Evolutionary conservation across 805 yeast genomes (phyloP).

Genomic region (Saturnispora diversa): DNA sequence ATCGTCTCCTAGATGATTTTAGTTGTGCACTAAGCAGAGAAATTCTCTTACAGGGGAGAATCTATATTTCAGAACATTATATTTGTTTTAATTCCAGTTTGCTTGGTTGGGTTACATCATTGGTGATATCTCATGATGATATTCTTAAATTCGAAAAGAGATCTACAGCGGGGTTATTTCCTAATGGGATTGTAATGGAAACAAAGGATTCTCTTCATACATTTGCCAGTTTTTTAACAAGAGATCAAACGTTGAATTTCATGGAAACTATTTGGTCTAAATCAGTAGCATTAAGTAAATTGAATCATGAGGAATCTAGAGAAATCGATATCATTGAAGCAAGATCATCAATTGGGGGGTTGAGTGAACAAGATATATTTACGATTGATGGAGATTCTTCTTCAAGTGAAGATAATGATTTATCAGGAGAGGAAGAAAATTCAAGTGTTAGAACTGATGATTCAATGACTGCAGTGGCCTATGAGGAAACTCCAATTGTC

Average conservation of each 20-base stretch:
- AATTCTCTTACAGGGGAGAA: conserved; percentile 76
- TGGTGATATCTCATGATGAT: conserved; percentile 64
- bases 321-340: conserved; percentile 20
- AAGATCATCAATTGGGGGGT: conserved; percentile 12
- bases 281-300: conserved; percentile 27
- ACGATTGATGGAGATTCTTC: conserved; percentile 29
- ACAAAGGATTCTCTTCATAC: conserved; percentile 58
- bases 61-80: conserved; percentile 71
- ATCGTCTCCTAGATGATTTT: conserved; percentile 75
- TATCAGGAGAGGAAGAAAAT: conserved; percentile 22
- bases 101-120: conserved; percentile 83
- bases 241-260: conserved; percentile 70
- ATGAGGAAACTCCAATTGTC: background rate
- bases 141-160: conserved; percentile 69
- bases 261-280: conserved; percentile 64
- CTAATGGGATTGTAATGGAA: conserved; percentile 75
- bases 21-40: conserved; percentile 87
- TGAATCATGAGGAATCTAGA: conserved; percentile 22
- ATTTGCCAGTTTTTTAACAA: conserved; percentile 79
- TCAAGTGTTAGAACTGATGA: conserved; percentile 11
- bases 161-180: conserved; percentile 81
- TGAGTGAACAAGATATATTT: conserved; percentile 26
- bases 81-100: conserved; percentile 82
- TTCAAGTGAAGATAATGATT: conserved; percentile 15
- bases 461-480: background rate